A percentile compares a stretch with the other conserved stretches of the same genome.
Conservation (phyloP, 2,329 filamentous ascomycete genomes). For the Aspergillus hortae region DNA sequence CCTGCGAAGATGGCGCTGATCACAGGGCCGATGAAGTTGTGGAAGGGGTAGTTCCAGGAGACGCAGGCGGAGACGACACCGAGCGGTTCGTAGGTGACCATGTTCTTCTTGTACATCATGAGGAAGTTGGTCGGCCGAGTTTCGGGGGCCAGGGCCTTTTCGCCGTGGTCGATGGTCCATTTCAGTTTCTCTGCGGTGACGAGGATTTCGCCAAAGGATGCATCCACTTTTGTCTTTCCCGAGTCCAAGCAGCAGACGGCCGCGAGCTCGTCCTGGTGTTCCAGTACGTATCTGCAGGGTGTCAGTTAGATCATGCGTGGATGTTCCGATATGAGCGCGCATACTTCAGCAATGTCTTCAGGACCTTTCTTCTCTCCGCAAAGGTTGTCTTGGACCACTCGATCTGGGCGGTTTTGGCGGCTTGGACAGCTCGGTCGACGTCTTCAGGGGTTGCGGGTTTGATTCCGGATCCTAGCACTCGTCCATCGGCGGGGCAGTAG, state of each 20-base stretch:
- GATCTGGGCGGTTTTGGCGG: slow-evolving; percentile 69
- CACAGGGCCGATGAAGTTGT: slow-evolving; percentile 88
- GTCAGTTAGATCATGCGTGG: too few species aligned
- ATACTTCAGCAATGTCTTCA: slow-evolving; percentile 71
- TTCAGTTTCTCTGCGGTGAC: slow-evolving; percentile 90
- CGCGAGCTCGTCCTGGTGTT: slow-evolving; percentile 85
- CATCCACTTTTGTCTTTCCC: slow-evolving; percentile 94
- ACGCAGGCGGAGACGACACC: slow-evolving; percentile 91
- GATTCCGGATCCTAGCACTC: slow-evolving; percentile 63
- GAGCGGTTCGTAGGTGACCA: slow-evolving; percentile 84
- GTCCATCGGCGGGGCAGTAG: slow-evolving; percentile 77
- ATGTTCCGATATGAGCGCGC: slow-evolving; percentile 7
- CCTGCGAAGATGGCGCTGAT: slow-evolving; percentile 89
- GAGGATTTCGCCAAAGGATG: slow-evolving; percentile 87
- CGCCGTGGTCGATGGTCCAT: slow-evolving; percentile 91
- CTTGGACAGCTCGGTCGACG: slow-evolving; percentile 74
- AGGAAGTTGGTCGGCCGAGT: slow-evolving; percentile 81
- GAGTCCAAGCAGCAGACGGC: slow-evolving; percentile 84
- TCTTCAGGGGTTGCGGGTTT: slow-evolving; percentile 72
- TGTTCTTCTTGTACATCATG: slow-evolving; percentile 93
- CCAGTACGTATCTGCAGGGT: slow-evolving; percentile 63
- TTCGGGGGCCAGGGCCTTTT: slow-evolving; percentile 70
- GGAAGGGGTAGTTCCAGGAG: slow-evolving; percentile 96
- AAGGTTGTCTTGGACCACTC: slow-evolving; percentile 78
- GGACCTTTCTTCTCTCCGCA: slow-evolving; percentile 69